These are phyloP conservation scores for Rhynchosporium graminicola DNA, from an alignment of 2,329 filamentous ascomycete species.

Conservation along the genomic window DNA sequence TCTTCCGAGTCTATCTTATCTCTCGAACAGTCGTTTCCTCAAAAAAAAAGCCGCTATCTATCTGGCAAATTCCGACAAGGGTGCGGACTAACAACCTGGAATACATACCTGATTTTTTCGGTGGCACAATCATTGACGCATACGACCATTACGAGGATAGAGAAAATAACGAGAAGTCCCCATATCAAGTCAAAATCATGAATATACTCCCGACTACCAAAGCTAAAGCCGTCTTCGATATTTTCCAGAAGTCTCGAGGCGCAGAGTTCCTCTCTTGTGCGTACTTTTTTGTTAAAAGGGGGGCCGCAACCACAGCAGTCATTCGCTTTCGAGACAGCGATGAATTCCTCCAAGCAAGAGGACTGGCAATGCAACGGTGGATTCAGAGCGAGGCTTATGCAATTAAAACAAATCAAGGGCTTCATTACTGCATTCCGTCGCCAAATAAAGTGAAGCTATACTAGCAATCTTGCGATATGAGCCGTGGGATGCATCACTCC, in stretches of 20 bases:
- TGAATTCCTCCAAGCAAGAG: neutral
- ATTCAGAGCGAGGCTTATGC: neutral
- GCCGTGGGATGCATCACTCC: neutral
- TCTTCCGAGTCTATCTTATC: too few relatives aligned
- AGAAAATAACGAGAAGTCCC: neutral
- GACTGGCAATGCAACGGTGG: neutral
- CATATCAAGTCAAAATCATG: neutral
- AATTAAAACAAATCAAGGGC: neutral
- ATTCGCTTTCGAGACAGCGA: neutral
- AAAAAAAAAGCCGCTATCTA: too few relatives aligned
- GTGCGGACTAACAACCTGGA: too few relatives aligned
- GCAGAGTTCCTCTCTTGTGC: neutral
- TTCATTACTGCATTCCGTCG: neutral
- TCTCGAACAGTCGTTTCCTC: too few relatives aligned
- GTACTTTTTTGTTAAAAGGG: neutral
- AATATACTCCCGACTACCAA: neutral
- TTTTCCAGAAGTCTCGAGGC: neutral
- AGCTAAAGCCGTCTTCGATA: neutral
- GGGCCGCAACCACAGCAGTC: neutral
- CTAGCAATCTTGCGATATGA: neutral
- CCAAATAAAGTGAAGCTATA: neutral
- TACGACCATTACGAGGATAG: neutral
- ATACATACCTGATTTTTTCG: neutral
- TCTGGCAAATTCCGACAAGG: too few relatives aligned
- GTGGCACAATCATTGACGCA: neutral